Evolutionary conservation across 495 filamentous ascomycete genomes (phyloP).

Genomic region (Oleoguttula mirabilis): DNA sequence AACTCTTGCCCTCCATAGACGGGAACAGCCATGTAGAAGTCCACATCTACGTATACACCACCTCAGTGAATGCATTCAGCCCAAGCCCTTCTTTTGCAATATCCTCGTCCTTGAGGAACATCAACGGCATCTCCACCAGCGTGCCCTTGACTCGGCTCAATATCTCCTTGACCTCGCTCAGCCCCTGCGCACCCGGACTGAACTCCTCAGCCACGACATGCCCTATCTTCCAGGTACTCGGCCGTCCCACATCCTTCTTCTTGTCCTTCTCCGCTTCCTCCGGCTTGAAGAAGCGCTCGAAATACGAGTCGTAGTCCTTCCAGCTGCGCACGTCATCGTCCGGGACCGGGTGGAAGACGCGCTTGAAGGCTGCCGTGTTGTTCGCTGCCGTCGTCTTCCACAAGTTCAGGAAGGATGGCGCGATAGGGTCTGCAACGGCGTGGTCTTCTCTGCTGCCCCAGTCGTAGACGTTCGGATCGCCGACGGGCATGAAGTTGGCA

Average conservation of each 20-base stretch:
- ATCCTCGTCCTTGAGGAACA: slow-evolving; percentile 78
- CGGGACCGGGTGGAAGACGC: slow-evolving; percentile 80
- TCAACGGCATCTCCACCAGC: slow-evolving; percentile 83
- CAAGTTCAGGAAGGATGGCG: slow-evolving; percentile 49
- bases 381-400: slow-evolving; percentile 62
- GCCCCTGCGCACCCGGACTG: slow-evolving; percentile 44
- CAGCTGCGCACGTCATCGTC: slow-evolving; percentile 70
- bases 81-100: slow-evolving; percentile 74
- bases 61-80: slow-evolving; percentile 70
- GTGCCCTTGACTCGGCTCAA: slow-evolving; percentile 66
- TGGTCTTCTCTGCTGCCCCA: slow-evolving; percentile 63
- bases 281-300: slow-evolving; percentile 53
- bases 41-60: slow-evolving; percentile 66
- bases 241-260: not conserved
- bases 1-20: no score
- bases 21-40: no score
- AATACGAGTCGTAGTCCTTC: slow-evolving; percentile 78
- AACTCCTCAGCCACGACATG: slow-evolving; percentile 81
- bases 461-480: slow-evolving; percentile 63
- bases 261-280: slow-evolving; percentile 32
- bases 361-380: slow-evolving; percentile 78
- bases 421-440: slow-evolving; percentile 63
- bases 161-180: slow-evolving; percentile 68
- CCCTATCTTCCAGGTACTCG: slow-evolving; percentile 53
- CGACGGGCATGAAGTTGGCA: slow-evolving; percentile 66